Percentiles rank a stretch among this genome's conserved stretches.
Conservation (phyloP, 306 rosid genomes). For the Trifolium dubium region DNA sequence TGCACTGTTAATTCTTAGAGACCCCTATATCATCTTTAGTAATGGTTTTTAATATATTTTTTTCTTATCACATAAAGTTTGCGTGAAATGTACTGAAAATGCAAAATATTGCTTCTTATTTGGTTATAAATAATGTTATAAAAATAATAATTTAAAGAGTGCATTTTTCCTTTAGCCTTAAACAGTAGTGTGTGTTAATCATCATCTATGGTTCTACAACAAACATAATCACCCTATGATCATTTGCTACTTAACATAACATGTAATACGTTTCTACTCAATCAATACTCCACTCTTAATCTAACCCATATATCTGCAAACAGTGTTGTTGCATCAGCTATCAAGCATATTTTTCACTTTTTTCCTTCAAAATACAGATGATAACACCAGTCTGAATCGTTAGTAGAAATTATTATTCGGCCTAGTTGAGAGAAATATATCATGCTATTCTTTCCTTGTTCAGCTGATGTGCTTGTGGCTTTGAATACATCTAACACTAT, state of each 20-base stretch:
- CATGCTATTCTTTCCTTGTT: slow-evolving; percentile 24
- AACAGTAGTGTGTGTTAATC: not conserved
- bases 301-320: not conserved
- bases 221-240: slow-evolving; percentile 6
- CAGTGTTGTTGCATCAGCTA: not conserved
- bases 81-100: not conserved
- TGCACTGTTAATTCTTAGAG: not conserved
- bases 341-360: not conserved
- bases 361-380: not conserved
- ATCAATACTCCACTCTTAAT: not conserved
- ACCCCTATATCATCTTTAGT: not conserved
- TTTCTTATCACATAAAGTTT: not conserved
- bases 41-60: not conserved
- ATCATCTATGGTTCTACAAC: not conserved
- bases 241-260: not conserved
- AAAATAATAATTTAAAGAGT: not conserved
- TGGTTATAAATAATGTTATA: slow-evolving; percentile 3
- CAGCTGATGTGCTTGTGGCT: slow-evolving; percentile 19
- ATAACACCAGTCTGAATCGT: not conserved
- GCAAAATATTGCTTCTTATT: not conserved
- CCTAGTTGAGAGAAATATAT: slow-evolving; percentile 4
- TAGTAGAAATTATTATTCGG: not conserved
- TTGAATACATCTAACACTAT: slow-evolving; percentile 24
- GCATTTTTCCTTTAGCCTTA: not conserved
- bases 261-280: not conserved